phyloP scores from a whole-genome alignment of 2,329 filamentous ascomycete species.

The Gliomastix tumulicola region DNA sequence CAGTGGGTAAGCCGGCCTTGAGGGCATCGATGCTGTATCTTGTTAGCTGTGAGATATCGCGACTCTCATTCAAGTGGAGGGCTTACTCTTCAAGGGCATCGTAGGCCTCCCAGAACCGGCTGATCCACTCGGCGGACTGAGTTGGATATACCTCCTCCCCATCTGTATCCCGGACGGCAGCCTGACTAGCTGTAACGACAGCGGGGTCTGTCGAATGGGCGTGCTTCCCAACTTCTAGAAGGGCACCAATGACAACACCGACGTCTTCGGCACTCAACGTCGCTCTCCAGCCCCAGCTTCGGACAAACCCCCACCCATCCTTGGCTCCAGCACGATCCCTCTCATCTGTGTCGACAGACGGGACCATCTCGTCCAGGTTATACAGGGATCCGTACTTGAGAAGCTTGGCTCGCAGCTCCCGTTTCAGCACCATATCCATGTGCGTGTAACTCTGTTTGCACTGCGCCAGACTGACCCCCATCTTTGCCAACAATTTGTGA shows the following conservation, averaged over 20 bases:
- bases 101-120: slow-evolving; percentile 65
- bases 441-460: slow-evolving; percentile 95
- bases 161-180: slow-evolving; percentile 32
- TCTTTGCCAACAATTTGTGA: slow-evolving; percentile 93
- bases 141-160: slow-evolving; percentile 40
- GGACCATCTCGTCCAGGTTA: slow-evolving; percentile 88
- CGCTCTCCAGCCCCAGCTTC: slow-evolving; percentile 96
- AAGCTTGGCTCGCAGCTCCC: slow-evolving; percentile 75
- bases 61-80: not conserved
- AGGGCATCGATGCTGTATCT: slow-evolving; percentile 61
- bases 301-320: slow-evolving; percentile 94
- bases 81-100: slow-evolving; percentile 64
- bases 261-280: slow-evolving; percentile 91
- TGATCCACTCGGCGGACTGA: slow-evolving; percentile 58
- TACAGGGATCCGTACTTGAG: slow-evolving; percentile 90
- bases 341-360: slow-evolving; percentile 65
- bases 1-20: slow-evolving; percentile 69
- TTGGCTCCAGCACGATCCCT: slow-evolving; percentile 65
- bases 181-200: slow-evolving; percentile 17
- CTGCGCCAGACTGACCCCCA: slow-evolving; percentile 91
- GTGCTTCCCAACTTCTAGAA: slow-evolving; percentile 80
- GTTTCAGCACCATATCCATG: slow-evolving; percentile 97
- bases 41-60: slow-evolving; percentile 5
- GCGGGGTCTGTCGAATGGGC: slow-evolving; percentile 24
- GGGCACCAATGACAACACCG: slow-evolving; percentile 83